Conservation (phyloP, 2,329 filamentous ascomycete species). For the Lachnellula suecica region DNA sequence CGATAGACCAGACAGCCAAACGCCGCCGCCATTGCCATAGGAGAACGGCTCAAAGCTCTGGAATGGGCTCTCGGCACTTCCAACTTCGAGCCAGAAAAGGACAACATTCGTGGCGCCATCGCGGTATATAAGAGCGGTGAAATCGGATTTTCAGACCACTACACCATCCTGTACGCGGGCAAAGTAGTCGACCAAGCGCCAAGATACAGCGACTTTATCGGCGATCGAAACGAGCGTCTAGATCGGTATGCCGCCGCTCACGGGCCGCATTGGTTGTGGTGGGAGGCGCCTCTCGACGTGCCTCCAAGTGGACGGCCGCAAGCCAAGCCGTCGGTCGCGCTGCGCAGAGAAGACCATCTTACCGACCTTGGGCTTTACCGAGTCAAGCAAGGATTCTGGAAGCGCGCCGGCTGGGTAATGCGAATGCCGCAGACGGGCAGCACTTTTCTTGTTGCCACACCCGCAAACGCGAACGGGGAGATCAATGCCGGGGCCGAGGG, state of each 20-base stretch:
- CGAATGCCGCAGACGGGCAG: slow-evolving; percentile 6
- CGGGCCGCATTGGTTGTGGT: slow-evolving; percentile 46
- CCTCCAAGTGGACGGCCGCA: slow-evolving; percentile 9
- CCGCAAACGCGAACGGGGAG: neutral
- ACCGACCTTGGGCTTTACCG: slow-evolving; percentile 12
- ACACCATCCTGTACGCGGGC: slow-evolving; percentile 44
- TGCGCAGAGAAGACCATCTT: neutral
- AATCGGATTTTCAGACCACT: slow-evolving; percentile 40
- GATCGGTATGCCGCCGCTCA: slow-evolving; percentile 37
- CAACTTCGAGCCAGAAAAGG: slow-evolving; percentile 36
- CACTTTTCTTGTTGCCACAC: neutral
- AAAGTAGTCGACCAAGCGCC: slow-evolving; percentile 41
- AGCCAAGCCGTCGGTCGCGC: neutral
- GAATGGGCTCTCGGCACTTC: slow-evolving; percentile 32
- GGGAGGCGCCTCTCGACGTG: slow-evolving; percentile 41
- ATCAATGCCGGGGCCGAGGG: slow-evolving; percentile 9
- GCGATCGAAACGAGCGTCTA: slow-evolving; percentile 38
- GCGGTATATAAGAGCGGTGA: slow-evolving; percentile 39
- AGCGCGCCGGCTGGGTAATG: slow-evolving; percentile 15
- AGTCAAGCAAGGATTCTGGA: slow-evolving; percentile 23
- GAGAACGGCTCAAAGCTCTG: slow-evolving; percentile 35
- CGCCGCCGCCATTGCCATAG: slow-evolving; percentile 28
- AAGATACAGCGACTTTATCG: slow-evolving; percentile 38
- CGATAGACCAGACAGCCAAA: slow-evolving; percentile 4
- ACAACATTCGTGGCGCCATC: slow-evolving; percentile 44